Evolutionary conservation across 2,329 filamentous ascomycete genomes (phyloP).

Genomic region (Sclerotinia sclerotiorum): DNA sequence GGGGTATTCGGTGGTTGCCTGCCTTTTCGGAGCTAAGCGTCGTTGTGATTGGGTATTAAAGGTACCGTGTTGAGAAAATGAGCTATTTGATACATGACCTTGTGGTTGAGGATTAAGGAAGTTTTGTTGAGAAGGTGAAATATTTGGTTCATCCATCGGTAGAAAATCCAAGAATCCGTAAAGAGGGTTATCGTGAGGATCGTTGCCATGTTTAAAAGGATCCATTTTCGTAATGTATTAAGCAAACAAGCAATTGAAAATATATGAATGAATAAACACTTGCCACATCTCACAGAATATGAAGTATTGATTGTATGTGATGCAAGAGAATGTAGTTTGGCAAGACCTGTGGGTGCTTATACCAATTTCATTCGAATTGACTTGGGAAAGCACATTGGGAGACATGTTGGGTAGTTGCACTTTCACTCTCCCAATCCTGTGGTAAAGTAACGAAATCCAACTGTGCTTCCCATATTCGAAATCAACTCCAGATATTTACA

Average conservation of each 20-base stretch:
- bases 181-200: not conserved
- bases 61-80: no score
- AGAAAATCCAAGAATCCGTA: not conserved
- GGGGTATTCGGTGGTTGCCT: not conserved
- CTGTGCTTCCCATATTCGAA: no score
- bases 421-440: not conserved
- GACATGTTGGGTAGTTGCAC: not conserved
- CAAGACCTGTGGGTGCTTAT: not conserved
- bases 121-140: not conserved
- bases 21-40: not conserved
- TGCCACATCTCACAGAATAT: not conserved
- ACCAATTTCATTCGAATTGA: not conserved
- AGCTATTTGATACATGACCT: no score
- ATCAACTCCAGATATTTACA: not conserved
- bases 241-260: not conserved
- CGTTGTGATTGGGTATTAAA: not conserved
- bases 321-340: not conserved
- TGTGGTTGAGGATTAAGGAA: not conserved
- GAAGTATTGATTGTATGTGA: not conserved
- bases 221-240: not conserved
- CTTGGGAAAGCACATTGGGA: not conserved
- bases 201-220: not conserved
- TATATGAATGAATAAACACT: not conserved
- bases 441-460: not conserved
- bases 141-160: no score